Base-by-base conservation (phyloP, 352 stramenopile species). In the Phytophthora constricta region DNA sequence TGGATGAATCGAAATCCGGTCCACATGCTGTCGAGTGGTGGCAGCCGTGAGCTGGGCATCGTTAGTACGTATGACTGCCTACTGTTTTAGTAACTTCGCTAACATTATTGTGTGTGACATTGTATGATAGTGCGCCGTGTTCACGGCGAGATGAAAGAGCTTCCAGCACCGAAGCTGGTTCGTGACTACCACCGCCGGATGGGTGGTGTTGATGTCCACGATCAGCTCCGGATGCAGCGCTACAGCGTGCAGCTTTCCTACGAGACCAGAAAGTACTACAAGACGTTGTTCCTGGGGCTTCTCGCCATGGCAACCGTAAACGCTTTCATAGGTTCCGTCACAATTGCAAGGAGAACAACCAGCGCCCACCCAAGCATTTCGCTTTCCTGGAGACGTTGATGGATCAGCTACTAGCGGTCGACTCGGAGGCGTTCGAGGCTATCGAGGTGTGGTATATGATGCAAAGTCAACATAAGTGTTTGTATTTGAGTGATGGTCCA, bases 231-330 rank as follows among this genome's bases (percentile, higher is more conserved):
- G 3, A 50, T 74, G 27, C 48, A 74, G 49, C 16, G 55, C 0
- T 70, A 64, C 17, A 62, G 33, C n/a, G 13, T 1, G 68, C 67
- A 71, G n/a, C 28, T 68, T 2, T 23, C 50, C 1, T 59, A 59
- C 20, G 48, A 48, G 13, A 60, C 56, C n/a, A 16, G 63, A 7
- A 70, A 70, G n/a, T 67, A 70, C 34, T 70, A 67, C 45, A 74
- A 74, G 34, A 55, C 49, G 0, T 43, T 75, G 2, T 70, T 70
- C 14, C 42, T 75, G 2, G 56, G 67, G 8, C 23, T 70, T 2
- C 11, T 75, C 2, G 62, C 65, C 61, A n/a, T 67, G 27, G 61
- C 56, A 2, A 14, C 70, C 0, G 51, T 68, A 5, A 75, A 75
- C 56, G 56, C 62, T 0, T 75, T 49, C 20, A 59, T 75, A 10